Conservation (phyloP, 257 asterid species). For the Verbena officinalis region DNA sequence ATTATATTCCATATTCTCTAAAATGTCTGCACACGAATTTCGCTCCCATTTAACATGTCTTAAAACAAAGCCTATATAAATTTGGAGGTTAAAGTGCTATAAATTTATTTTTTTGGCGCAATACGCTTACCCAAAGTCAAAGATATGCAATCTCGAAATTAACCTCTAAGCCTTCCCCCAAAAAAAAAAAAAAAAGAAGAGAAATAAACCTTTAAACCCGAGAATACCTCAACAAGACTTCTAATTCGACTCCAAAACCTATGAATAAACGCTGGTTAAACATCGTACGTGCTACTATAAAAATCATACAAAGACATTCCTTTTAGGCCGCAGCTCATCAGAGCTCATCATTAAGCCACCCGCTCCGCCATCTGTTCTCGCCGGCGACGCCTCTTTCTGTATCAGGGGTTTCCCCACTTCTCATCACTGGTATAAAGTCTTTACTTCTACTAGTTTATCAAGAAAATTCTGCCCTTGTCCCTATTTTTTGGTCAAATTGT, state of each 20-base stretch:
- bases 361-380: constrained; percentile 7
- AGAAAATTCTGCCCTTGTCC: background rate
- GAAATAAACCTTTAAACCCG: background rate
- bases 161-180: background rate
- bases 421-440: background rate
- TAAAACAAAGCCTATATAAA: no score
- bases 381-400: constrained; percentile 22
- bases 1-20: no score
- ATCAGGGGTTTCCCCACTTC: background rate
- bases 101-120: no score
- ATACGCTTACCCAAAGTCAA: no score
- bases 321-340: background rate
- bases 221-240: background rate
- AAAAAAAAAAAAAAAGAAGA: no score
- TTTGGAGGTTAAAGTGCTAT: no score
- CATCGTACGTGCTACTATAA: constrained; percentile 18
- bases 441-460: background rate
- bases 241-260: background rate
- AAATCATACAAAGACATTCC: background rate
- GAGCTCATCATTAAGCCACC: no score
- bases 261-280: constrained; percentile 9
- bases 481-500: background rate
- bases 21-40: no score
- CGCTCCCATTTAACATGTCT: no score
- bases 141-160: no score